Evolutionary conservation across 179 eudicot species (phyloP).

Genomic region (Beta macrorhiza): DNA sequence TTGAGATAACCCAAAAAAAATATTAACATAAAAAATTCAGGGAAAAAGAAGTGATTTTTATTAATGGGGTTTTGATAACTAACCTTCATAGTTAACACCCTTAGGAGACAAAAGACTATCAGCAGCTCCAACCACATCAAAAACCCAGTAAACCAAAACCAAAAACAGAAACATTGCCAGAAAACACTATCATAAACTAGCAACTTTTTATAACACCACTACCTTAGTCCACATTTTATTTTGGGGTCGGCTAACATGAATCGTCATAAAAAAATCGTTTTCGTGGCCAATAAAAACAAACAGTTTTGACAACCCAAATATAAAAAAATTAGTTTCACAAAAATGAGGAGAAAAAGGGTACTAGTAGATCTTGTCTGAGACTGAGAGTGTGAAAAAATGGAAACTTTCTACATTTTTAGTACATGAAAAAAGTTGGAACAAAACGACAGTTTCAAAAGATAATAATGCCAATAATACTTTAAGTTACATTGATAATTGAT

Average conservation of each 20-base stretch:
- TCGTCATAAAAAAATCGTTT: too few species aligned
- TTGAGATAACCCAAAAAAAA: background rate
- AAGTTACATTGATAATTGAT: background rate
- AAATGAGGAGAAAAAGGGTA: background rate
- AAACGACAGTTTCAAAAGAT: slow-evolving; percentile 2
- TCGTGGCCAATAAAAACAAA: too few species aligned
- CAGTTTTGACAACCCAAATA: background rate
- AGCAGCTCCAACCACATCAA: slow-evolving; percentile 41
- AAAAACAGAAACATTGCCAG: slow-evolving; percentile 35
- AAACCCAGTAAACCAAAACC: slow-evolving; percentile 34
- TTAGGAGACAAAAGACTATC: slow-evolving; percentile 79
- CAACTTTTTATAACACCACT: too few species aligned
- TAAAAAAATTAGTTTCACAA: background rate
- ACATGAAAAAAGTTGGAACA: background rate
- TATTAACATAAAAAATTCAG: background rate
- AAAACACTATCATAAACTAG: background rate
- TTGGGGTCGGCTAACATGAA: too few species aligned
- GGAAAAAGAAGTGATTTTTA: slow-evolving; percentile 1
- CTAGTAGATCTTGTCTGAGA: slow-evolving; percentile 12
- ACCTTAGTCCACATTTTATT: too few species aligned
- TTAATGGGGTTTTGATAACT: slow-evolving; percentile 14
- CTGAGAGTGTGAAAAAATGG: background rate
- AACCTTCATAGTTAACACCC: slow-evolving; percentile 95
- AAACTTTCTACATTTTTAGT: background rate
- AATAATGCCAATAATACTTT: background rate